Base-by-base conservation (phyloP, 306 rosid genomes). In the cucumber (Cucumis sativus) region DNA sequence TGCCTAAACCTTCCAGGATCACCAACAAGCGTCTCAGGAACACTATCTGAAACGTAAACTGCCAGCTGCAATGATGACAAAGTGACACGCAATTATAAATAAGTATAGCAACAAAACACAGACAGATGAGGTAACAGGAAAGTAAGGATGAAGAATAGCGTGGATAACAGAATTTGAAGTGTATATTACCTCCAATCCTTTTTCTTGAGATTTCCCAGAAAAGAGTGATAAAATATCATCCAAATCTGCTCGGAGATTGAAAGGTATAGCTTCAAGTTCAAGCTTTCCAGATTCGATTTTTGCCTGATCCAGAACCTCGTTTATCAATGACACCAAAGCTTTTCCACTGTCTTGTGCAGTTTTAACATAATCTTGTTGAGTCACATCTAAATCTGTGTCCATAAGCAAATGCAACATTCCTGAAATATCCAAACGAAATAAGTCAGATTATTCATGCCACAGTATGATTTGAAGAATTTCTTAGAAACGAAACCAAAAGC, bases 401-500 rank as follows among this genome's bases (percentile, higher is more conserved):
- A 95, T 95, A 45, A 95, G 97, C 93, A 95, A 87, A 81, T 95
- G 82, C 91, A 95, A 78, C 99, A 95, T 95, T 81, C 99, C 99
- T 95, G 94, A 67, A 87, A 75, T 81, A 80, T 70, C 56, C 10
- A 84, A 83, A 69, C 3, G 75, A 77, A 80, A 73, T 15, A 21
- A 37, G 75, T 68, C 72, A 79, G 56, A 60, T 51, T 39, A 54
- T 60, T 49, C 37, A 43, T 70, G 30, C 20, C 30, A 70, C 16
- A 10, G 30, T 67, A 62, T 49, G 72, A 40, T 66, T 58, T 66
- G 71, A 37, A 75, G 47, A 77, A 17, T 77, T 33, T 64, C 25
- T 25, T 17, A 45, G 81, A 63, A 79, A 9, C 20, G 12, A 13
- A 68, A 71, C 77, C 63, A 69, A 56, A 11, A 64, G 16, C 2